A percentile compares a stretch with the other conserved stretches of the same genome.
Evolutionary conservation across 2,329 filamentous ascomycete species (phyloP).

Genomic region (Aureobasidium sp.): DNA sequence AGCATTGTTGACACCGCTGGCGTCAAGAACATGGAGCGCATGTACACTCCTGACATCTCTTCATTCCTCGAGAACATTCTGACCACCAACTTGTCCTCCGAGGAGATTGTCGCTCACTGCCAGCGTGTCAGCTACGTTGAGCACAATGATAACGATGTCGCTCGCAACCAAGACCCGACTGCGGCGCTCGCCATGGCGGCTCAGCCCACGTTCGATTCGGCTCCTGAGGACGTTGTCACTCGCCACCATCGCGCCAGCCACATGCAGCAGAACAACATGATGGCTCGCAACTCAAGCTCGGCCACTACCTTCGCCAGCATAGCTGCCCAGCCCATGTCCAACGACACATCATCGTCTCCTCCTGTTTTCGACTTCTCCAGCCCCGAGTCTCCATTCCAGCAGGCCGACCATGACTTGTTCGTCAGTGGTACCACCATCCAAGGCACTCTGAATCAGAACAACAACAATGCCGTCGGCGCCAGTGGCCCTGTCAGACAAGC

Average conservation of each 20-base stretch:
- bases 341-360: neutral
- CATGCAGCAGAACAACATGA: neutral
- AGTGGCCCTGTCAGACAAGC: constrained; percentile 4
- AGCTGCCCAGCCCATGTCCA: neutral
- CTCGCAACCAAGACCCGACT: constrained; percentile 15
- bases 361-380: neutral
- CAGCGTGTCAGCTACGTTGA: constrained; percentile 22
- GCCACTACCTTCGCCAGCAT: neutral
- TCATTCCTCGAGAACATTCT: constrained; percentile 17
- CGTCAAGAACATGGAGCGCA: constrained; percentile 21
- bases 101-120: constrained; percentile 26
- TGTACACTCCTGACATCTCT: constrained; percentile 15
- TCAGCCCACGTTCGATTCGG: neutral
- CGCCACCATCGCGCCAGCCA: neutral
- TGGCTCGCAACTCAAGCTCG: neutral
- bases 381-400: neutral
- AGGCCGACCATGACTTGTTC: neutral
- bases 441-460: neutral
- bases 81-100: constrained; percentile 25
- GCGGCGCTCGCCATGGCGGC: constrained; percentile 18
- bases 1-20: constrained; percentile 23
- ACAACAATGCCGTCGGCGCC: constrained; percentile 3
- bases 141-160: constrained; percentile 13
- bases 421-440: neutral
- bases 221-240: neutral